phyloP scores from a whole-genome alignment of 352 stramenopile species.

The Phytophthora megakarya region DNA sequence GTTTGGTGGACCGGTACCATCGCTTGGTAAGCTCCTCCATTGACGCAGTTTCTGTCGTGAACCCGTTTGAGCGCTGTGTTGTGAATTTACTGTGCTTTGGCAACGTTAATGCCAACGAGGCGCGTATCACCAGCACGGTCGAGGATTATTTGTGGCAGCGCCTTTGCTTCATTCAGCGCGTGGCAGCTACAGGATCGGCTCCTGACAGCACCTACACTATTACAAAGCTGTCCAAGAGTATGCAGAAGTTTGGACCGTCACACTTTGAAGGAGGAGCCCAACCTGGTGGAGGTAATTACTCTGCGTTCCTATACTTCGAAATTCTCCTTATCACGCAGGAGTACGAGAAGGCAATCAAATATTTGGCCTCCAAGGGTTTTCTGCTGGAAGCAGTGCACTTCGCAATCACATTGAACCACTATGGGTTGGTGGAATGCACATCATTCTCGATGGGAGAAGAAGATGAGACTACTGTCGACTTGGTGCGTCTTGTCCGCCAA shows the following conservation, averaged over 20 bases:
- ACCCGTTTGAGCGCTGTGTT: slow-evolving; percentile 82
- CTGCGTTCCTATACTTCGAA: slow-evolving; percentile 80
- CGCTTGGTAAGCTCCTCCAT: slow-evolving; percentile 73
- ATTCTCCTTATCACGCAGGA: slow-evolving; percentile 81
- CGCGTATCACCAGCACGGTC: slow-evolving; percentile 77
- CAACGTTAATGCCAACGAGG: slow-evolving; percentile 79
- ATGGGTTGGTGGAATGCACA: slow-evolving; percentile 66
- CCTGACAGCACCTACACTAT: slow-evolving; percentile 73
- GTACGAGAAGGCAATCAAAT: slow-evolving; percentile 84
- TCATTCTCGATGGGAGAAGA: slow-evolving; percentile 64
- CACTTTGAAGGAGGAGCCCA: slow-evolving; percentile 67
- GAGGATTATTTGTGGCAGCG: slow-evolving; percentile 89
- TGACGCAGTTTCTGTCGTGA: slow-evolving; percentile 70
- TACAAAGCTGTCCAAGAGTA: slow-evolving; percentile 62
- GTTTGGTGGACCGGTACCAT: slow-evolving; percentile 71
- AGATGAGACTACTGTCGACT: slow-evolving; percentile 63
- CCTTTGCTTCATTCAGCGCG: slow-evolving; percentile 77
- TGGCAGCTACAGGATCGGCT: slow-evolving; percentile 35
- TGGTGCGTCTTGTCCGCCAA: slow-evolving; percentile 81
- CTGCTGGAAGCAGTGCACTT: slow-evolving; percentile 84
- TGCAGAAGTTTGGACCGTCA: slow-evolving; percentile 73
- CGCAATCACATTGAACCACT: slow-evolving; percentile 79
- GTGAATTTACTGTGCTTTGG: slow-evolving; percentile 81
- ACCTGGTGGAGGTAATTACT: slow-evolving; percentile 45
- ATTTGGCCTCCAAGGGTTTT: slow-evolving; percentile 77